phyloP scores from a whole-genome alignment of 176 grass and related monocot genomes.

The Thalia dealbata region DNA sequence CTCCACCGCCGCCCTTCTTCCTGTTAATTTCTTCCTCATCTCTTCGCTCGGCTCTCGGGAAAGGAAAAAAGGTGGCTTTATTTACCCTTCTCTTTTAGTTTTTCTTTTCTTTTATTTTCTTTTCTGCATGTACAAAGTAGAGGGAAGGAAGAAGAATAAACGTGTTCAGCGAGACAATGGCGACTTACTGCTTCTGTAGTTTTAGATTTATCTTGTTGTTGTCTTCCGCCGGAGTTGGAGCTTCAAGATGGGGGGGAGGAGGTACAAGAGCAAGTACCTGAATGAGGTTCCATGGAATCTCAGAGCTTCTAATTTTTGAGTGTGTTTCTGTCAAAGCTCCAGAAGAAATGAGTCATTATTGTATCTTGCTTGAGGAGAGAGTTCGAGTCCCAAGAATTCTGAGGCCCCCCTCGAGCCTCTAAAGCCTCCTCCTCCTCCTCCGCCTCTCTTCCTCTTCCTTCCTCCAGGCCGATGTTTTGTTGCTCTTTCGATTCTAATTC shows the following conservation, averaged over 20 bases:
- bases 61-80: neutral
- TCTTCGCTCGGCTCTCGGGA: neutral
- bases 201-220: neutral
- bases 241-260: neutral
- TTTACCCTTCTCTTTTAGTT: too few relatives aligned
- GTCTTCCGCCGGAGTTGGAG: neutral
- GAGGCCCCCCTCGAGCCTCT: neutral
- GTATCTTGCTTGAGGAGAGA: neutral
- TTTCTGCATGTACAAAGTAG: too few relatives aligned
- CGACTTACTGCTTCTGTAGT: neutral
- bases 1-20: neutral
- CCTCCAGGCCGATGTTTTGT: neutral
- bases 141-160: too few relatives aligned
- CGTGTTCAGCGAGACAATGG: neutral
- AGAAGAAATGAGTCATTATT: constrained; percentile 4
- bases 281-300: neutral
- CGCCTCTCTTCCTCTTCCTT: neutral
- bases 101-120: too few relatives aligned
- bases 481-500: neutral
- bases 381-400: constrained; percentile 1
- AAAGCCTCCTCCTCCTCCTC: neutral
- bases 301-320: neutral
- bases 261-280: neutral
- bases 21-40: neutral
- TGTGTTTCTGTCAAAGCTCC: neutral